These are phyloP conservation scores for Endocalyx cinctus DNA, from an alignment of 2,329 filamentous ascomycete species.

Conservation along the genomic window DNA sequence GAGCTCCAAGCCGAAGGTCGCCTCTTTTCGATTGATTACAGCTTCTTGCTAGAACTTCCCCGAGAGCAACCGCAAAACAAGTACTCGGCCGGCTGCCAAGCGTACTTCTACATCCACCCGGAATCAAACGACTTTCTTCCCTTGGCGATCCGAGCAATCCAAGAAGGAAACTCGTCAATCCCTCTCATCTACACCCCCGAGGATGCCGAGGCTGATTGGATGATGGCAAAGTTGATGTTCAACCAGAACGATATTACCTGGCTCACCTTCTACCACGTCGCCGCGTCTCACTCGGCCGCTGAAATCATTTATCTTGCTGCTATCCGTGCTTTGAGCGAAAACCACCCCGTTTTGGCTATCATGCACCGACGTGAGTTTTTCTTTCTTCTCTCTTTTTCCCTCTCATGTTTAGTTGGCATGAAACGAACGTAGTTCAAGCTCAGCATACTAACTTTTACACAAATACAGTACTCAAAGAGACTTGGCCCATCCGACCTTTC, in stretches of 20 bases:
- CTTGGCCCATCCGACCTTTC: constrained; percentile 26
- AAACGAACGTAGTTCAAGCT: too few relatives aligned
- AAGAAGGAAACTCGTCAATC: constrained; percentile 24
- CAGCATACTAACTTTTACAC: constrained; percentile 4
- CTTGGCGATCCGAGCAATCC: constrained; percentile 41
- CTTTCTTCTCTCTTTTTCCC: too few relatives aligned
- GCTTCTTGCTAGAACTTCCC: constrained; percentile 26
- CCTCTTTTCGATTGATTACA: constrained; percentile 40
- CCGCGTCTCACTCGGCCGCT: constrained; percentile 36
- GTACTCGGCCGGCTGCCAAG: constrained; percentile 38
- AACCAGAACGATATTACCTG: constrained; percentile 44
- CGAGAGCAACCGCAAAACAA: constrained; percentile 11
- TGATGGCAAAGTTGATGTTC: constrained; percentile 46
- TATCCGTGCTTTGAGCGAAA: constrained; percentile 38
- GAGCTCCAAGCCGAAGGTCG: constrained; percentile 30
- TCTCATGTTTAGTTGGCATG: too few relatives aligned
- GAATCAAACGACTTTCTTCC: constrained; percentile 39
- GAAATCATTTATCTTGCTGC: constrained; percentile 42
- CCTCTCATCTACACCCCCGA: constrained; percentile 42
- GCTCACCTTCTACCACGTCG: constrained; percentile 38
- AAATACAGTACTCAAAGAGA: constrained; percentile 26
- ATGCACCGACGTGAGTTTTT: constrained; percentile 28
- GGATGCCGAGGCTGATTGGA: constrained; percentile 41
- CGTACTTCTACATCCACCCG: constrained; percentile 41
- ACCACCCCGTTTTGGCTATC: constrained; percentile 39